Conservation (phyloP, 2,329 filamentous ascomycete genomes). For the Botrytis fragariae region DNA sequence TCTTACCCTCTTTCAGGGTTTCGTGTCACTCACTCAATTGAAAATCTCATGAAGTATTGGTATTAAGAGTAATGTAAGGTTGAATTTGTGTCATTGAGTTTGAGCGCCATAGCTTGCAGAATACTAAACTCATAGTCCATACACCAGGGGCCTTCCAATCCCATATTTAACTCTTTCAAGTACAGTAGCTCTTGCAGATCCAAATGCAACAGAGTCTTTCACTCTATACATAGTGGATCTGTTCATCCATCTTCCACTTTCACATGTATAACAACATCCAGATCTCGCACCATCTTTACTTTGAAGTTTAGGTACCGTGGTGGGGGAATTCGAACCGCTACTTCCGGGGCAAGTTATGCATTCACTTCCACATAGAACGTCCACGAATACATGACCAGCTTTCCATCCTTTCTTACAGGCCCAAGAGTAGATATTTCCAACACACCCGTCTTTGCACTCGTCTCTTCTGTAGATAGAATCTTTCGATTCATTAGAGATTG, state of each 20-base stretch:
- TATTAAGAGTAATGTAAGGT: neutral
- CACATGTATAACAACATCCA: neutral
- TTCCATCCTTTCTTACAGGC: neutral
- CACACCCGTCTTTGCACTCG: neutral
- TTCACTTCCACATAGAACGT: neutral
- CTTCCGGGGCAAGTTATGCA: neutral
- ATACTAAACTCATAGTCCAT: neutral
- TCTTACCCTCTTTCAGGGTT: no score
- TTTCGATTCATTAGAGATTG: neutral
- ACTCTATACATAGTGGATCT: neutral
- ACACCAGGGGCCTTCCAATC: no score
- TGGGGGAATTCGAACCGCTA: neutral
- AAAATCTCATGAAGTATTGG: neutral
- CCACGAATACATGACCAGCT: neutral
- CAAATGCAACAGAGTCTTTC: neutral
- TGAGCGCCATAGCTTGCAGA: neutral
- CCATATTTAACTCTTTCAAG: neutral
- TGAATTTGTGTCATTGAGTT: neutral
- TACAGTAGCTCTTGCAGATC: no score
- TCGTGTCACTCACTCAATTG: no score
- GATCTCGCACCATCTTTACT: neutral
- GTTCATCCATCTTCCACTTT: neutral
- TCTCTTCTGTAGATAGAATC: neutral
- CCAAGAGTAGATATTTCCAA: neutral
- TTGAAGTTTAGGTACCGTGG: neutral